Evolutionary conservation across 2,329 filamentous ascomycete genomes (phyloP).

Genomic region (Talaromyces sp.): DNA sequence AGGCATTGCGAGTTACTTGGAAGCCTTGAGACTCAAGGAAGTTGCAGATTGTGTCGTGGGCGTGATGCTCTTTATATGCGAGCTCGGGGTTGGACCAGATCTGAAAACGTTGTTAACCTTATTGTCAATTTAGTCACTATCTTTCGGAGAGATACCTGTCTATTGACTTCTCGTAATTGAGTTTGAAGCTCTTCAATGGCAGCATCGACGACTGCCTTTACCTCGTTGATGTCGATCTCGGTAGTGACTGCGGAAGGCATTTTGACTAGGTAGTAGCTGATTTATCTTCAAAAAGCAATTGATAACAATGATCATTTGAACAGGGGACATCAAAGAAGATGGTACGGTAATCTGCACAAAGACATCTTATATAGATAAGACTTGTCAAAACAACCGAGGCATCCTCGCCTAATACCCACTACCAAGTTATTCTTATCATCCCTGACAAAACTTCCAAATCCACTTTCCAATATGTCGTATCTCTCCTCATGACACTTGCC

Average conservation of each 20-base stretch:
- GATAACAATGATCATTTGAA: background rate
- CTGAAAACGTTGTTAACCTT: background rate
- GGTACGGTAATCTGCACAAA: background rate
- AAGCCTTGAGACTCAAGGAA: slow-evolving; percentile 20
- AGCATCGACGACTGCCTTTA: slow-evolving; percentile 9
- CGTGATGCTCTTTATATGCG: slow-evolving; percentile 20
- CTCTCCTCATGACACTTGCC: background rate
- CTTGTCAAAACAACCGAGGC: background rate
- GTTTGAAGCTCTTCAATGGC: background rate
- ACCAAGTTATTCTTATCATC: background rate
- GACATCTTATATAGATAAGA: background rate
- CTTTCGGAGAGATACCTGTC: background rate
- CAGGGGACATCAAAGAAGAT: background rate
- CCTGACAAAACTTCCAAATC: background rate
- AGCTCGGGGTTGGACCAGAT: slow-evolving; percentile 22
- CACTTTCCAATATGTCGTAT: background rate
- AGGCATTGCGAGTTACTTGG: slow-evolving; percentile 18
- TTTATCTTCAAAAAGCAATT: background rate
- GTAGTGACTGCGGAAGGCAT: slow-evolving; percentile 3
- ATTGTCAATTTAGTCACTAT: too few species aligned
- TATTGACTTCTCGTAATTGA: background rate
- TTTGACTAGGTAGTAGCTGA: background rate
- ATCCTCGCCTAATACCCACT: background rate
- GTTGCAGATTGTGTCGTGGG: slow-evolving; percentile 20
- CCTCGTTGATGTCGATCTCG: background rate